phyloP scores from a whole-genome alignment of 768 basidiomycete genomes.

The Termitomyces eurrhizus region DNA sequence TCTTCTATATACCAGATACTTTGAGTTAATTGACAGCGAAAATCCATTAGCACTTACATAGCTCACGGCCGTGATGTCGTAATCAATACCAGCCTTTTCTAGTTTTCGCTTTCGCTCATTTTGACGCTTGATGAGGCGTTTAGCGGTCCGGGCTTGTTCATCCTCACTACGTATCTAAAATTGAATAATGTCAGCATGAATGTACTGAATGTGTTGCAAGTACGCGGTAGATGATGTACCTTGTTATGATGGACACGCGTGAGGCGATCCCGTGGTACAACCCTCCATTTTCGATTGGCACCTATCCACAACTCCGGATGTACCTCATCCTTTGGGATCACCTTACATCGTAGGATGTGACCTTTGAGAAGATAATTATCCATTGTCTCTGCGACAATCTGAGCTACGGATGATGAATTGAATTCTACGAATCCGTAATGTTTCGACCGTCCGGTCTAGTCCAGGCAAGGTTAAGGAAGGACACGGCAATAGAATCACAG shows the following conservation, averaged over 20 bases:
- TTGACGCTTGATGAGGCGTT: constrained; percentile 74
- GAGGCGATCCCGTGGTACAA: constrained; percentile 69
- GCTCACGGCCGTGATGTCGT: constrained; percentile 75
- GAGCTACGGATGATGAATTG: constrained; percentile 79
- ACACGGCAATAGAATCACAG: not conserved
- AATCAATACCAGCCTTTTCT: constrained; percentile 77
- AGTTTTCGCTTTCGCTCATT: constrained; percentile 75
- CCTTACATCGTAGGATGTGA: constrained; percentile 87
- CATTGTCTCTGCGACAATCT: constrained; percentile 98
- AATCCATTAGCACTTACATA: constrained; percentile 59
- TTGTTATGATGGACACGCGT: constrained; percentile 78
- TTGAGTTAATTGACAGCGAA: not conserved
- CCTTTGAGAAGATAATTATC: constrained; percentile 96
- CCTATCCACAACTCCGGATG: constrained; percentile 96
- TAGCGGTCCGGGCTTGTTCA: constrained; percentile 59
- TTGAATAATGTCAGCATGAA: not conserved
- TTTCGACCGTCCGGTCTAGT: constrained; percentile 90
- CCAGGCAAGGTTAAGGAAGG: not conserved
- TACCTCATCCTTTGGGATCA: constrained; percentile 85
- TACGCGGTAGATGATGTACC: constrained; percentile 35
- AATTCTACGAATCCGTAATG: constrained; percentile 98
- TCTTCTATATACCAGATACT: not conserved
- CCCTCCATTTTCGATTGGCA: constrained; percentile 89
- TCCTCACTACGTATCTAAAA: constrained; percentile 68
- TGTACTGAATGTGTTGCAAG: not conserved